Base-by-base conservation (phyloP, 1,284 basidiomycete genomes). In the Trichosporon asahii region DNA sequence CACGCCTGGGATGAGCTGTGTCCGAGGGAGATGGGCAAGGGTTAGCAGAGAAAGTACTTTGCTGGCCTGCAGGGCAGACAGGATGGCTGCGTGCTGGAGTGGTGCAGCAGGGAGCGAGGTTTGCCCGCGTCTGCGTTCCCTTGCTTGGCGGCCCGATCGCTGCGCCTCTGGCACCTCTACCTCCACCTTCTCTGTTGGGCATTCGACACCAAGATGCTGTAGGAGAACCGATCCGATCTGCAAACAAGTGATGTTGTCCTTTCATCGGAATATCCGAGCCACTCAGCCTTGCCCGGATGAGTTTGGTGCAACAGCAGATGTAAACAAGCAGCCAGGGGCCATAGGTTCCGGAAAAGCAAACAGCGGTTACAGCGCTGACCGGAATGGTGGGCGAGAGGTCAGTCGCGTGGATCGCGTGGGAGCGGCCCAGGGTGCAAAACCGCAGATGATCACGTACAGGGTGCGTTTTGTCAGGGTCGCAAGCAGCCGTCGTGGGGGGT, bases 391-490 rank as follows among this genome's bases (percentile, higher is more conserved):
- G 44, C 46, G 46, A 53, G 46, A 21, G 29, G 11, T 7, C 14
- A 18, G 57, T 61, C 15, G 27, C 27, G 29, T 31, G 27, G 29
- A 31, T 61, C 15, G 27, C 27, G 29, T 31, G 27, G 29, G 18
- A 31, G 29, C 27, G 9, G 27, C 57, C 29, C 57, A 61, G 57
- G 55, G 55, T 31, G 27, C 27, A 11, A 31, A 2, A 33, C 7
- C 7, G 57, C 27, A 61, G 57, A 61, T 61, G 57, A 61, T 61
- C 57, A 61, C 57, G 57, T 61, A 61, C 57, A 61, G 57, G 57
- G 57, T 61, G 21, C 57, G 27, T 21, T 21, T 31, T 11, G 27
- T 31, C 27, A 31, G 27, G 57, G 27, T n/a, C 1, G 7, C 18
- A n/a, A n/a, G 21, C 57, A 61, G 33, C 18, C 27, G 57, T 18